These are phyloP conservation scores for Samsoniella hepiali DNA, from an alignment of 2,329 filamentous ascomycete genomes.

Conservation along the genomic window DNA sequence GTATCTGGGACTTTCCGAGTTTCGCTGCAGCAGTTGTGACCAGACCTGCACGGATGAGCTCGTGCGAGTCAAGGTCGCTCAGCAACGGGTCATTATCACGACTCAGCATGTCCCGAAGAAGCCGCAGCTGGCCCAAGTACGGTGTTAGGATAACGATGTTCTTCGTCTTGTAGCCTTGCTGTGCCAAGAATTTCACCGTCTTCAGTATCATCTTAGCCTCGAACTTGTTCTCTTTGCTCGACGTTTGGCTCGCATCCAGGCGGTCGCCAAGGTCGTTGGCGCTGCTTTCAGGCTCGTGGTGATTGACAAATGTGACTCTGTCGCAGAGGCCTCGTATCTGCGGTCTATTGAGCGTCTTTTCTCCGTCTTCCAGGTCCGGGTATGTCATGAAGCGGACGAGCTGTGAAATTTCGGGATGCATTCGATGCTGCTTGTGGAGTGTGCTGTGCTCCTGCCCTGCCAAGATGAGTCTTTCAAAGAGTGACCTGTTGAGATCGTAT, in stretches of 20 bases:
- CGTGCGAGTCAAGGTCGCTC: constrained; percentile 64
- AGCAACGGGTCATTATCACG: constrained; percentile 61
- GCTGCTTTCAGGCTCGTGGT: constrained; percentile 51
- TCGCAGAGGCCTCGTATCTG: constrained; percentile 54
- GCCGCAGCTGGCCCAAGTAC: constrained; percentile 65
- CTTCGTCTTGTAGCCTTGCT: constrained; percentile 66
- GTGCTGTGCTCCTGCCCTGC: constrained; percentile 52
- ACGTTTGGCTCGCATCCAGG: constrained; percentile 45
- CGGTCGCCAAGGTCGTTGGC: constrained; percentile 43
- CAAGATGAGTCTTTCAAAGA: constrained; percentile 66
- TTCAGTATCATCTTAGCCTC: constrained; percentile 66
- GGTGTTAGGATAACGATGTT: constrained; percentile 68
- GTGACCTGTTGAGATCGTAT: constrained; percentile 63
- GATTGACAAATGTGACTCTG: constrained; percentile 65
- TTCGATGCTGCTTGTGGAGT: constrained; percentile 62
- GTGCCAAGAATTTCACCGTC: constrained; percentile 63
- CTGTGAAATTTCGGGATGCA: constrained; percentile 63
- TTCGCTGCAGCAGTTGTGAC: constrained; percentile 51
- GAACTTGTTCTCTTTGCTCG: constrained; percentile 58
- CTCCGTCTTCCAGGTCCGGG: constrained; percentile 55
- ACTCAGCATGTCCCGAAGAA: constrained; percentile 52
- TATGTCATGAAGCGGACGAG: constrained; percentile 60
- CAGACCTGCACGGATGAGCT: constrained; percentile 58
- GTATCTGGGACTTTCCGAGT: constrained; percentile 49
- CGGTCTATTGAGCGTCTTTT: constrained; percentile 45